Percentiles rank a stretch among this genome's conserved stretches.
phyloP scores from a whole-genome alignment of 2,329 filamentous ascomycete species.

The Chlorencoelia australis region DNA sequence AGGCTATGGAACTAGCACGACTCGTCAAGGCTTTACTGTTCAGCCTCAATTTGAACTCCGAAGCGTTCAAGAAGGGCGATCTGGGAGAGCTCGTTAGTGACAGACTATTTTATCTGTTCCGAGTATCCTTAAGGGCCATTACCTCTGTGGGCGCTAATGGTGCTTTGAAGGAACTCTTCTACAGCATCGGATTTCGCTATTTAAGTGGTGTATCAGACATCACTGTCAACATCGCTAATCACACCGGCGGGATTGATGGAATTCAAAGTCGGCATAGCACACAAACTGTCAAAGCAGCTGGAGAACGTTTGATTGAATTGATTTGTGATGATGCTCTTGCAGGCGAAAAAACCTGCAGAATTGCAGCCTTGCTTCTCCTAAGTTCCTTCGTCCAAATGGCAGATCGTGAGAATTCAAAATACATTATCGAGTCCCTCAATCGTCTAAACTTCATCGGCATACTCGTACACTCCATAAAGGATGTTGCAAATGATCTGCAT shows the following conservation, averaged over 20 bases:
- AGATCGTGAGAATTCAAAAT: slow-evolving; percentile 58
- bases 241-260: slow-evolving; percentile 30
- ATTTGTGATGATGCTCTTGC: slow-evolving; percentile 90
- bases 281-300: slow-evolving; percentile 67
- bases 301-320: slow-evolving; percentile 72
- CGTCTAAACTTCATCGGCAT: slow-evolving; percentile 86
- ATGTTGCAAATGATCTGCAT: slow-evolving; percentile 63
- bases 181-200: slow-evolving; percentile 84
- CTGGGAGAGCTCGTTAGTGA: slow-evolving; percentile 72
- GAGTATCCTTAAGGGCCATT: slow-evolving; percentile 72
- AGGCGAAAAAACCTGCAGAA: slow-evolving; percentile 70
- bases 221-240: slow-evolving; percentile 26
- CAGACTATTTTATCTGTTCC: slow-evolving; percentile 84
- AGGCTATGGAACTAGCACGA: slow-evolving; percentile 66
- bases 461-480: slow-evolving; percentile 76
- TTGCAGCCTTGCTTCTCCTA: slow-evolving; percentile 78
- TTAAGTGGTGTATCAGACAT: slow-evolving; percentile 55
- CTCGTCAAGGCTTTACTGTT: slow-evolving; percentile 65
- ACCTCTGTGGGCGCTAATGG: slow-evolving; percentile 61
- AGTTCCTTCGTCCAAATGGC: slow-evolving; percentile 67
- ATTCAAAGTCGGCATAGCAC: slow-evolving; percentile 40
- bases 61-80: slow-evolving; percentile 32
- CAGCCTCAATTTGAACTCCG: slow-evolving; percentile 51
- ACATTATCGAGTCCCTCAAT: slow-evolving; percentile 70
- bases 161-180: slow-evolving; percentile 72